These are phyloP conservation scores for Anthostomella pinea DNA, from an alignment of 2,329 filamentous ascomycete species.

Conservation along the genomic window DNA sequence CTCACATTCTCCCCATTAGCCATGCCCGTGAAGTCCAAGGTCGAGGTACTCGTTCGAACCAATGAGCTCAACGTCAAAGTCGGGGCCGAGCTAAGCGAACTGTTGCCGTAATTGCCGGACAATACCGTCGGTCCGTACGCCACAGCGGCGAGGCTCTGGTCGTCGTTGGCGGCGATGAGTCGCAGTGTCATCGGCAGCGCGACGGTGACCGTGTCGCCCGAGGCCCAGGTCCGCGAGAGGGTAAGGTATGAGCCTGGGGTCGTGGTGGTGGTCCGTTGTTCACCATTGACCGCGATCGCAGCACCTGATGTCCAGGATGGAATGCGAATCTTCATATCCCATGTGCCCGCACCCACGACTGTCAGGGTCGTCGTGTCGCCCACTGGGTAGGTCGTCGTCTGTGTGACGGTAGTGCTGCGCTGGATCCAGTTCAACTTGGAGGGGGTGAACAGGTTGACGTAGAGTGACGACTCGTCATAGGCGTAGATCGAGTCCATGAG, in stretches of 20 bases:
- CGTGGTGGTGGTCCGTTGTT: constrained; percentile 22
- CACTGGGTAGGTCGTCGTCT: constrained; percentile 43
- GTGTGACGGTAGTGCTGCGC: constrained; percentile 37
- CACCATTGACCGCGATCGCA: constrained; percentile 41
- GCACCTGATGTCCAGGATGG: constrained; percentile 43
- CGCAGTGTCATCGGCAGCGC: constrained; percentile 45
- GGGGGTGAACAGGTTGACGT: constrained; percentile 48
- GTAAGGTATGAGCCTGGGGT: constrained; percentile 40
- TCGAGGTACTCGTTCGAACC: constrained; percentile 16
- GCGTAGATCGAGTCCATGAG: constrained; percentile 52
- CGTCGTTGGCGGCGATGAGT: constrained; percentile 45
- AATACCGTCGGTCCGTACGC: constrained; percentile 47
- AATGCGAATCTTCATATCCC: constrained; percentile 41
- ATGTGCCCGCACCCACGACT: constrained; percentile 33
- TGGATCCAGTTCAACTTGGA: constrained; percentile 44
- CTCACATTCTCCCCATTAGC: constrained; percentile 29
- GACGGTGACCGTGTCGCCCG: constrained; percentile 41
- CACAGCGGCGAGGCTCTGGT: constrained; percentile 40
- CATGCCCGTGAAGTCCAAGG: constrained; percentile 33
- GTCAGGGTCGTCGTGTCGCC: constrained; percentile 38
- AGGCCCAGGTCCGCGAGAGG: constrained; percentile 40
- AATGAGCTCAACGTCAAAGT: constrained; percentile 31
- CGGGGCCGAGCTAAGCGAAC: constrained; percentile 25
- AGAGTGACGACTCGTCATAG: constrained; percentile 39
- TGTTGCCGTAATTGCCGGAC: constrained; percentile 42